Conservation (phyloP, 1,284 basidiomycete genomes). For the Melampsora allii-populina region DNA sequence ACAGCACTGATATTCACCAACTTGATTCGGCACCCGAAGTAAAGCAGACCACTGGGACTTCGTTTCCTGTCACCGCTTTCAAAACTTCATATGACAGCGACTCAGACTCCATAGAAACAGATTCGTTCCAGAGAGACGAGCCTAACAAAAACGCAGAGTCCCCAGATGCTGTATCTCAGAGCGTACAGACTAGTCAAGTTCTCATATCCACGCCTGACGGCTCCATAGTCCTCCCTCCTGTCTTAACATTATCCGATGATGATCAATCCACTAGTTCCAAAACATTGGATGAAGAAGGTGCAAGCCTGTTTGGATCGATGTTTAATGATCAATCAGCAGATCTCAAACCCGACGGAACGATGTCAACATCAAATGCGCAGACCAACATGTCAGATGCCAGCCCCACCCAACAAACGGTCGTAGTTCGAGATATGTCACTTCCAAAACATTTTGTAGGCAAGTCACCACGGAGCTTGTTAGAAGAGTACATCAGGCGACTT, state of each 20-base stretch:
- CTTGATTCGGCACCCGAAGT: not conserved
- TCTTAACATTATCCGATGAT: constrained; percentile 25
- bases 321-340: constrained; percentile 66
- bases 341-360: not conserved
- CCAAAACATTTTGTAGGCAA: constrained; percentile 73
- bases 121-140: not conserved
- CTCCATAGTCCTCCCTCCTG: not conserved
- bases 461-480: constrained; percentile 67
- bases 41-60: not conserved
- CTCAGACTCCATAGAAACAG: not conserved
- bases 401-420: constrained; percentile 52
- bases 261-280: constrained; percentile 57
- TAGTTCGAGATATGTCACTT: constrained; percentile 69
- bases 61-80: not conserved
- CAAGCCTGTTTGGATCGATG: constrained; percentile 69
- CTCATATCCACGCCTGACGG: not conserved
- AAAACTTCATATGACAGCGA: not conserved
- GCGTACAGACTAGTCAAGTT: not conserved
- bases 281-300: constrained; percentile 58
- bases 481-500: constrained; percentile 63
- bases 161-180: not conserved
- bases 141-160: not conserved
- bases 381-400: constrained; percentile 57
- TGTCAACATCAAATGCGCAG: constrained; percentile 56
- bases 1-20: not conserved